Conservation (phyloP, 192 early-diverging fungal genomes). For the Podila epicladia region DNA sequence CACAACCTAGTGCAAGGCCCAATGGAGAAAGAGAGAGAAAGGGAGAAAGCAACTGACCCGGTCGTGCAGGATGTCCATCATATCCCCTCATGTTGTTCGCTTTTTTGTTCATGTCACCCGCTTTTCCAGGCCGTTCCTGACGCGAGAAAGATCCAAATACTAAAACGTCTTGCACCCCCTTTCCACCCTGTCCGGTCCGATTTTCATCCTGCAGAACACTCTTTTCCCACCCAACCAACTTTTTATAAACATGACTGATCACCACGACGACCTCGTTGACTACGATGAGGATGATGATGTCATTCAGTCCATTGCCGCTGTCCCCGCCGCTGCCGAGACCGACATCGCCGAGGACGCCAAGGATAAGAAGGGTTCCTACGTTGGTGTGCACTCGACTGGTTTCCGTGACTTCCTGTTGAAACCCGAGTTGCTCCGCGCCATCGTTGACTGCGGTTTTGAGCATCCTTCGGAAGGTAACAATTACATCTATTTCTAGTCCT, state of each 20-base stretch:
- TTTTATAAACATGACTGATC: constrained; percentile 56
- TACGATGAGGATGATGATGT: constrained; percentile 96
- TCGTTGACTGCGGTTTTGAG: constrained; percentile 99
- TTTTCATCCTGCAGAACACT: background rate
- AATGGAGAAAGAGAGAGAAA: background rate
- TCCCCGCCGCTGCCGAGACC: constrained; percentile 54
- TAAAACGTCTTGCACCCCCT: background rate
- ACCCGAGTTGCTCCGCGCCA: constrained; percentile 94
- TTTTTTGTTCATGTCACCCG: constrained; percentile 11
- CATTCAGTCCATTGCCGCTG: constrained; percentile 65
- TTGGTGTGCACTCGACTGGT: constrained; percentile 97
- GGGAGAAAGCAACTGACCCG: background rate
- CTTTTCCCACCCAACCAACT: background rate
- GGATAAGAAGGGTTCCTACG: constrained; percentile 97
- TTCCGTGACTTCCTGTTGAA: constrained; percentile 98
- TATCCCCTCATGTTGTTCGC: background rate
- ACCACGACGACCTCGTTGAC: constrained; percentile 95
- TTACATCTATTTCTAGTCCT: background rate
- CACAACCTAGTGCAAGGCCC: background rate
- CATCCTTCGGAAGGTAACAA: constrained; percentile 93
- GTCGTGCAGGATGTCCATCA: background rate
- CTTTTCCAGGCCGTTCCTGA: constrained; percentile 5
- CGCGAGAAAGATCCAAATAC: background rate
- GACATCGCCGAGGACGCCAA: constrained; percentile 72
- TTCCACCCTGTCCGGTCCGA: background rate